Evolutionary conservation across 768 basidiomycete species (phyloP), one percentile per base, ranked within the genome.

Genomic region (Suillus subaureus): DNA sequence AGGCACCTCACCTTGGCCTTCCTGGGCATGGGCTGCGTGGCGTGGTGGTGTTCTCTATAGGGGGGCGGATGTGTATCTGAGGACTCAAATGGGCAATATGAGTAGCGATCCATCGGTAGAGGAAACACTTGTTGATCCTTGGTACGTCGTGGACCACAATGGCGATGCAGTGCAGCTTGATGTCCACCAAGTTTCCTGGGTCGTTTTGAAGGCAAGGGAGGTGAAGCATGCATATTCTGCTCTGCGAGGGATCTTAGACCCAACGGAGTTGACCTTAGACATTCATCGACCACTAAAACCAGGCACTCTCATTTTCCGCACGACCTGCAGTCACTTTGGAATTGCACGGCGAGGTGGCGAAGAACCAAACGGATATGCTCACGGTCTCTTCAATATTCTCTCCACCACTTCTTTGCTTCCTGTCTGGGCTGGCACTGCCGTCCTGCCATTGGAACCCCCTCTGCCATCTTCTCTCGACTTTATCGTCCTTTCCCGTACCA

Each of bases 1-100:
- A 1, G 43, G 18, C 21, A 51, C 3, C 2, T 16, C 23, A 4
- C 23, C 23, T 51, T 51, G 23, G 23, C 49, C 49, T 23, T 51
- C 73, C 6, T 73, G 72, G 72, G 69, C 73, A 21, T 73, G 72
- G 73, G 64, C 73, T 5, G 72, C 70, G 8, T 73, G 72, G 72
- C 70, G 62, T 35, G 73, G 73, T 33, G 73, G 67, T 9, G 54
- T 67, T 18, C 6, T 51, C 13, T 51, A 51, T 23, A 13, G 23
- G 49, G 49, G 49, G 13, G 23, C 6, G 6, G 23, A 26, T 15
- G 49, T 51, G 13, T 51, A 51, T 26, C 15, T 51, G 49, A 26
- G 49, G 13, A 63, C 23, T 51, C 23, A 4, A 6, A 51, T 49
- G 18, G 61, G 18, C 28, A 52, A 9, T 51, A 55, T 39, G 1